Base-by-base conservation (phyloP, 768 basidiomycete genomes). In the Chlorophyllum brunneum region DNA sequence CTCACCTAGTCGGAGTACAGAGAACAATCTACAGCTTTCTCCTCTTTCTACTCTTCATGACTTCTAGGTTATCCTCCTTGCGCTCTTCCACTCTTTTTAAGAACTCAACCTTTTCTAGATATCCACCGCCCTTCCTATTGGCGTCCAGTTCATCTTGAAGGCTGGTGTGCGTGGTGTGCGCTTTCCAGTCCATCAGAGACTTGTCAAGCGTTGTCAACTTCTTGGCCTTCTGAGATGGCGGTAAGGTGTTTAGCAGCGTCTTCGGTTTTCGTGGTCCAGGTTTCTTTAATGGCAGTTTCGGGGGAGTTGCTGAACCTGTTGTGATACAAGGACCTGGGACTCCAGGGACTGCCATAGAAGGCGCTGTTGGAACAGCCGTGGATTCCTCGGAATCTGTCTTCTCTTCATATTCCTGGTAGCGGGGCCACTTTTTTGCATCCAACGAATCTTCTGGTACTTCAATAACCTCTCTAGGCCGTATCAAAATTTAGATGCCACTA, bases 171-270 rank as follows among this genome's bases (percentile, higher is more conserved):
- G 74, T 66, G 11, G 90, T 66, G 58, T 92, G 89, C 0, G 80
- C 67, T 24, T 76, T 75, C 92, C 92, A 94, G 63, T 94, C 92
- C 79, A 94, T 82, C 10, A 86, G 82, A 0, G 88, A 90, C 65
- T 92, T 93, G 56, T 92, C 89, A 11, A 94, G 73, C 22, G 89
- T 92, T 20, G 86, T 83, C 6, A 94, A 73, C 67, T 88, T 92
- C 64, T 86, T 89, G 1, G 82, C 72, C 61, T 85, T 89, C 26
- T 53, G 51, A 8, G 48, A 47, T 0, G 70, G 70, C 0, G 86
- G 86, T 27, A 86, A 64, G 11, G 78, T 67, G 0, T 78, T 74
- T 5, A 91, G 73, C 2, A 71, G 66, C 0, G 74, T 74, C 61
- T 82, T 85, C 1, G 86, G 69, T 60, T 83, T 89, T 16, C 86